These are phyloP conservation scores for Gigaspora rosea DNA, from an alignment of 192 early-diverging fungal genomes.

Conservation along the genomic window DNA sequence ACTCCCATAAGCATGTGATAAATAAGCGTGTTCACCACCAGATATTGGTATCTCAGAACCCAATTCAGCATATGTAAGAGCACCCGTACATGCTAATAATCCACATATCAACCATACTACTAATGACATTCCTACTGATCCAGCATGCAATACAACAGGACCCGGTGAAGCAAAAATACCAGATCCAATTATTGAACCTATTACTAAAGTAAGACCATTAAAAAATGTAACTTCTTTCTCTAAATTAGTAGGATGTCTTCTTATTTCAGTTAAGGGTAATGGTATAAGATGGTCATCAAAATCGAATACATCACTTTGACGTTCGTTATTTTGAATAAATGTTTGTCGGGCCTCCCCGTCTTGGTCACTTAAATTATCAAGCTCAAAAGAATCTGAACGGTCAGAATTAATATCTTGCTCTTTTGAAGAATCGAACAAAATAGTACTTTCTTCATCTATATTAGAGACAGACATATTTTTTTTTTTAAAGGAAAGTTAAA, in stretches of 20 bases:
- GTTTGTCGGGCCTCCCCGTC: constrained; percentile 8
- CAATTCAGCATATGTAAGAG: constrained; percentile 87
- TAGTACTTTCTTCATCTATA: no score
- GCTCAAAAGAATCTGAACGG: background rate
- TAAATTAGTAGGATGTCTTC: constrained; percentile 44
- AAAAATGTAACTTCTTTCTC: constrained; percentile 60
- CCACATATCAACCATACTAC: constrained; percentile 77
- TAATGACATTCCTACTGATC: constrained; percentile 69
- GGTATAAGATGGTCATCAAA: constrained; percentile 30
- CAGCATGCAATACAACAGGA: constrained; percentile 61
- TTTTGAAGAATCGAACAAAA: no score
- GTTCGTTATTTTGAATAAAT: constrained; percentile 14
- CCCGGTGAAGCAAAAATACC: constrained; percentile 84
- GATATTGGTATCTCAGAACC: constrained; percentile 82
- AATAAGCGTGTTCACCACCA: constrained; percentile 88
- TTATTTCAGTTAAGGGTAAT: constrained; percentile 39
- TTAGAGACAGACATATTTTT: no score
- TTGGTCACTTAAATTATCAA: background rate
- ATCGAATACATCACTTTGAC: constrained; percentile 29
- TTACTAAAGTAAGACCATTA: constrained; percentile 69
- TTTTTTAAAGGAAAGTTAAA: no score
- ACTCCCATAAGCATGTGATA: constrained; percentile 74
- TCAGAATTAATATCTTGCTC: no score
- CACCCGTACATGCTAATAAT: constrained; percentile 77
- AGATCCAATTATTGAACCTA: constrained; percentile 78